phyloP scores from a whole-genome alignment of 208 protist genomes.

The Sergeia podlipaevii region DNA sequence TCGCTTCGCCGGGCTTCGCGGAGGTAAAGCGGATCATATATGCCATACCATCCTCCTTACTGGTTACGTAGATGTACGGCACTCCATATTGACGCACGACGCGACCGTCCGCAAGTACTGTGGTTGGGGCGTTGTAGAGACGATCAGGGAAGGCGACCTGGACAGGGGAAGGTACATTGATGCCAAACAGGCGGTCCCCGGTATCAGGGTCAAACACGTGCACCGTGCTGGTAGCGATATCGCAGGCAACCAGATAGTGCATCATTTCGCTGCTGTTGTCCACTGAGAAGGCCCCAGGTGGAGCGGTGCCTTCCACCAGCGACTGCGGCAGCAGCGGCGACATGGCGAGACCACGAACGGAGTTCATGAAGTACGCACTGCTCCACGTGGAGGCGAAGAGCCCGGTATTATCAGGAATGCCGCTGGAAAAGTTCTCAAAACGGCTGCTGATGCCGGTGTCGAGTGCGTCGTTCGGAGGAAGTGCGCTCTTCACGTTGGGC shows the following conservation, averaged over 20 bases:
- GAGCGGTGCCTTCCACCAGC: constrained; percentile 57
- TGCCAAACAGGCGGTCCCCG: constrained; percentile 64
- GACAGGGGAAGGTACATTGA: constrained; percentile 75
- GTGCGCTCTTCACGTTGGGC: constrained; percentile 35
- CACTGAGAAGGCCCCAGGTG: constrained; percentile 42
- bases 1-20: constrained; percentile 12
- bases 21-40: constrained; percentile 78
- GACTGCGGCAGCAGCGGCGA: constrained; percentile 67
- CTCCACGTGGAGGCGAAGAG: constrained; percentile 83
- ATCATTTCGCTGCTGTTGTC: constrained; percentile 31
- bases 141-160: constrained; percentile 77
- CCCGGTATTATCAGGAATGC: constrained; percentile 39
- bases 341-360: constrained; percentile 74
- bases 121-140: constrained; percentile 17
- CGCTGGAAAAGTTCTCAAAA: constrained; percentile 1
- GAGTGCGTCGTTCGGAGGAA: constrained; percentile 8
- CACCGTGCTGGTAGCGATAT: constrained; percentile 55
- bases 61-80: constrained; percentile 86
- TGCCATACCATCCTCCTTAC: constrained; percentile 80
- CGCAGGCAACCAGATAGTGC: constrained; percentile 81
- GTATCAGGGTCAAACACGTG: constrained; percentile 75
- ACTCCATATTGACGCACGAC: constrained; percentile 25
- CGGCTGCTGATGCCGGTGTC: neutral
- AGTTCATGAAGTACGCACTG: constrained; percentile 55
- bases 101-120: neutral